These are phyloP conservation scores for Nigrograna mackinnonii DNA, from an alignment of 2,329 filamentous ascomycete species.

Conservation along the genomic window DNA sequence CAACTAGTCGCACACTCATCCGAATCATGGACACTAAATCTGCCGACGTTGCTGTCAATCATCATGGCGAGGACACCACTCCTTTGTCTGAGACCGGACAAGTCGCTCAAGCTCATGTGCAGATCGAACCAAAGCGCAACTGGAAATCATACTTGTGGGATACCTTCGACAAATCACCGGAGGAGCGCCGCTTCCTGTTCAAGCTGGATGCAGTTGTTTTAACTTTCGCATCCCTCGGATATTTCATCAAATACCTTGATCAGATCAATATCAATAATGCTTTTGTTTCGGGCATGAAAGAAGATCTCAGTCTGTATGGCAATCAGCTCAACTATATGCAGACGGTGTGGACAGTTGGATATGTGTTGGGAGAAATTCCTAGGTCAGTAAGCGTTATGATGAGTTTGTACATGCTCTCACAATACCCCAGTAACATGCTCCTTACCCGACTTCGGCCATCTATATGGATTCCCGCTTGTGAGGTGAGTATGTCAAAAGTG, in stretches of 20 bases:
- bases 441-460: slow-evolving; percentile 53
- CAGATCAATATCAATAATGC: slow-evolving; percentile 44
- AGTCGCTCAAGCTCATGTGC: no score
- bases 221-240: slow-evolving; percentile 51
- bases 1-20: no score
- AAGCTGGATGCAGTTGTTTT: slow-evolving; percentile 55
- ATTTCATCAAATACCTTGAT: slow-evolving; percentile 55
- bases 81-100: no score
- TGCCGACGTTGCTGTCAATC: no score
- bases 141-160: slow-evolving; percentile 59
- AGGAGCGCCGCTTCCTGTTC: slow-evolving; percentile 53
- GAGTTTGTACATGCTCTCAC: no score
- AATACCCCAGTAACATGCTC: slow-evolving; percentile 56
- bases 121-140: no score
- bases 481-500: slow-evolving; percentile 53
- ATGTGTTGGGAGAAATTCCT: slow-evolving; percentile 58
- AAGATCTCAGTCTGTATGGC: slow-evolving; percentile 55
- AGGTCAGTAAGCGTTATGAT: no score
- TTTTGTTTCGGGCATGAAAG: slow-evolving; percentile 45
- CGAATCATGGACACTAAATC: no score
- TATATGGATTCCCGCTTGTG: slow-evolving; percentile 53
- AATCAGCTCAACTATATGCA: slow-evolving; percentile 62
- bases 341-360: slow-evolving; percentile 63
- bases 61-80: no score
- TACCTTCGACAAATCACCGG: slow-evolving; percentile 54